These are phyloP conservation scores for Zea luxurians DNA, from an alignment of 176 grass and related monocot genomes.

Conservation along the genomic window DNA sequence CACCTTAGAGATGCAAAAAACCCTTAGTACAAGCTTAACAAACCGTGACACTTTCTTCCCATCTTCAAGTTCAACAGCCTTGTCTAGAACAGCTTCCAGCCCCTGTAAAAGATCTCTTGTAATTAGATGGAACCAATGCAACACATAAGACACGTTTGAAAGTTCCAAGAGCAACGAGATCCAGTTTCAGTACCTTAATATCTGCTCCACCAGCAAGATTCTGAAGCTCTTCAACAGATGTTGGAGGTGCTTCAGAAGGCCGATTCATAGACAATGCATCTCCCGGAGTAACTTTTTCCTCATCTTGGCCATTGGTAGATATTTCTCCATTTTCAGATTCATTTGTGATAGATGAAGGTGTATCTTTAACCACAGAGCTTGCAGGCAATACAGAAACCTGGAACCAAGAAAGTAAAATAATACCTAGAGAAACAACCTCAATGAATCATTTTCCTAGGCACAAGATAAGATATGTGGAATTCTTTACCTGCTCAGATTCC, in stretches of 20 bases:
- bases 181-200: slow-evolving; percentile 71
- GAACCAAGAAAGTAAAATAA: slow-evolving; percentile 35
- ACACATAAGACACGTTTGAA: slow-evolving; percentile 15
- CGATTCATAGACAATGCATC: slow-evolving; percentile 73
- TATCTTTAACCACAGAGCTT: slow-evolving; percentile 51
- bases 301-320: slow-evolving; percentile 60
- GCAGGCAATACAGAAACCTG: slow-evolving; percentile 57
- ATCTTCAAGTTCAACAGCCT: slow-evolving; percentile 95
- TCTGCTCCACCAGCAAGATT: slow-evolving; percentile 95
- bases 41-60: slow-evolving; percentile 93
- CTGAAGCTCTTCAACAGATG: slow-evolving; percentile 96
- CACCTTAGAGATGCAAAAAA: slow-evolving; percentile 20
- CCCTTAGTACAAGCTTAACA: slow-evolving; percentile 33
- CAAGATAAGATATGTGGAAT: slow-evolving; percentile 20
- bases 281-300: slow-evolving; percentile 66
- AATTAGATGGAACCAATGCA: slow-evolving; percentile 41
- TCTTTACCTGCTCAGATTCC: slow-evolving; percentile 77
- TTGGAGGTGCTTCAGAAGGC: slow-evolving; percentile 56
- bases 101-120: slow-evolving; percentile 57
- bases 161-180: not conserved
- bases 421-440: slow-evolving; percentile 10
- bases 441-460: slow-evolving; percentile 13
- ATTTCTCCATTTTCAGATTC: slow-evolving; percentile 78
- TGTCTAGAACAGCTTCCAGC: slow-evolving; percentile 96
- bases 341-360: slow-evolving; percentile 53